phyloP scores from a whole-genome alignment of 2,329 filamentous ascomycete species.

The Aspergillus sp. region DNA sequence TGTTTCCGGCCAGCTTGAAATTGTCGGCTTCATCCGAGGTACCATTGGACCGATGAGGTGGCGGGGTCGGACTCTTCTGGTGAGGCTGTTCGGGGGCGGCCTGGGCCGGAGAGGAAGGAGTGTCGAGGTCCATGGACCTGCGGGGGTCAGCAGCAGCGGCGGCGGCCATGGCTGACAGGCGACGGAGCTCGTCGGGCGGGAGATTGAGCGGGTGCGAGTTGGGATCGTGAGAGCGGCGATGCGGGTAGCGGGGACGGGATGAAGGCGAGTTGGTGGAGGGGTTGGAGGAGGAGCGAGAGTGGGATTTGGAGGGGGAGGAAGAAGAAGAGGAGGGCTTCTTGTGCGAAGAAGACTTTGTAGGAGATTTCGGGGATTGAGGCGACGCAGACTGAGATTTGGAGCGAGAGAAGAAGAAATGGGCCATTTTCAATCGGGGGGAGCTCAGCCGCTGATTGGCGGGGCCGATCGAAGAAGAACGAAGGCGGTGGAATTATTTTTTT shows the following conservation, averaged over 20 bases:
- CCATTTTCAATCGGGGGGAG: constrained; percentile 33
- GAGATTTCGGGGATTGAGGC: constrained; percentile 27
- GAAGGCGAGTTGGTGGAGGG: constrained; percentile 32
- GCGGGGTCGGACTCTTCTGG: constrained; percentile 51
- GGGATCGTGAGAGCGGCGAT: constrained; percentile 47
- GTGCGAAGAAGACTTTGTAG: constrained; percentile 5
- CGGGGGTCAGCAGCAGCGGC: constrained; percentile 47
- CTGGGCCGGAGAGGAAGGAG: constrained; percentile 53
- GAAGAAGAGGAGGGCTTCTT: constrained; percentile 13
- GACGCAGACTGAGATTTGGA: constrained; percentile 28
- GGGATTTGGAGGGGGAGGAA: constrained; percentile 18
- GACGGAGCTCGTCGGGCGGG: constrained; percentile 83
- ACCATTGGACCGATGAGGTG: constrained; percentile 54
- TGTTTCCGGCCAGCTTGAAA: constrained; percentile 92
- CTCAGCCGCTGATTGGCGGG: constrained; percentile 27
- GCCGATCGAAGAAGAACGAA: constrained; percentile 44
- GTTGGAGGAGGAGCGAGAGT: constrained; percentile 38
- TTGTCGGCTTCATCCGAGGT: constrained; percentile 78
- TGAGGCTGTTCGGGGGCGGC: constrained; percentile 30
- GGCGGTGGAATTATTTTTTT: constrained; percentile 41
- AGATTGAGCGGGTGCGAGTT: constrained; percentile 88
- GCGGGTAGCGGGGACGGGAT: constrained; percentile 21
- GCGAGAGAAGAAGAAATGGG: constrained; percentile 46
- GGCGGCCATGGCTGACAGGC: constrained; percentile 65
- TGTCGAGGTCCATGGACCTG: constrained; percentile 77